phyloP scores from a whole-genome alignment of 352 stramenopile genomes.

The Phytophthora colocasiae region DNA sequence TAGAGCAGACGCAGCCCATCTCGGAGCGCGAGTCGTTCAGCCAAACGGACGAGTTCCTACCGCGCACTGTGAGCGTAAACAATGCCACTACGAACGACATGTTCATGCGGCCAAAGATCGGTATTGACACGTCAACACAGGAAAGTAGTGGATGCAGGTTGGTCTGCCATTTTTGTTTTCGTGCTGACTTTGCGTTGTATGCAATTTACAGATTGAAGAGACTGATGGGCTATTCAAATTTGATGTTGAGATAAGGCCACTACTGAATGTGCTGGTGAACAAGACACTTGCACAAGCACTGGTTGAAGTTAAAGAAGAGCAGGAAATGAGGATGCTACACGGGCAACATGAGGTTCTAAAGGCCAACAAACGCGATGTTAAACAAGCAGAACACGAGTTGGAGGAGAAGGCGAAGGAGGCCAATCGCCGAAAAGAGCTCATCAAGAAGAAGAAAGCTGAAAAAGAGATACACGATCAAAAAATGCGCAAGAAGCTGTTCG shows the following conservation, averaged over 20 bases:
- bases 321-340: conserved; percentile 64
- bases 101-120: conserved; percentile 74
- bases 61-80: conserved; percentile 42
- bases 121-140: conserved; percentile 78
- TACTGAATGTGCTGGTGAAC: conserved; percentile 80
- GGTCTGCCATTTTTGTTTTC: background rate
- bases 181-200: background rate
- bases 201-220: conserved; percentile 64
- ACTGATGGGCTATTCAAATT: conserved; percentile 83
- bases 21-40: conserved; percentile 56
- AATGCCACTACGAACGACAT: conserved; percentile 51
- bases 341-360: conserved; percentile 49
- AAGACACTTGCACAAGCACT: conserved; percentile 86
- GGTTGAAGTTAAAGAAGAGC: conserved; percentile 77
- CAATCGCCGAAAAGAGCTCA: conserved; percentile 56
- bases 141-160: conserved; percentile 19
- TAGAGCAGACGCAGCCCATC: conserved; percentile 56
- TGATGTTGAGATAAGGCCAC: conserved; percentile 75
- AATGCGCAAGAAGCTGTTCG: conserved; percentile 66
- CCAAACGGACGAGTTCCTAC: conserved; percentile 75
- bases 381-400: conserved; percentile 50
- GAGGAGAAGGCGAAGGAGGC: conserved; percentile 62
- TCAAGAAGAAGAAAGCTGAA: conserved; percentile 52
- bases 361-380: conserved; percentile 51
- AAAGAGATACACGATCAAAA: conserved; percentile 45